Conservation (phyloP, 2,329 filamentous ascomycete species). For the Tolypocladium album region DNA sequence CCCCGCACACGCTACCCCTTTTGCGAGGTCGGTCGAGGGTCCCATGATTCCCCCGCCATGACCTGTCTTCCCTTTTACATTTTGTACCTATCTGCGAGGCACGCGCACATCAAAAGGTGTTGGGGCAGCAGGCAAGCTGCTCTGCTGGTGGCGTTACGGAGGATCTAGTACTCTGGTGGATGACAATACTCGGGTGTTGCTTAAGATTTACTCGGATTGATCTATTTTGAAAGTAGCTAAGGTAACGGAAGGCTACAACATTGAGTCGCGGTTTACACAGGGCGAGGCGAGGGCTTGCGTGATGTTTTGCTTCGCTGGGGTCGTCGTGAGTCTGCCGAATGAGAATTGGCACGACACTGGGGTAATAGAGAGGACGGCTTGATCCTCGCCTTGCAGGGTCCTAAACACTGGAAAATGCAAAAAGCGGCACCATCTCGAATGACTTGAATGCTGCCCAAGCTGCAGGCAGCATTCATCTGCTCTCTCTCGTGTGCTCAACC, state of each 20-base stretch:
- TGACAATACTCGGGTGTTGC: conserved; percentile 15
- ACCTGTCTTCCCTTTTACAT: conserved; percentile 7
- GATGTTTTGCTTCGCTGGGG: not conserved
- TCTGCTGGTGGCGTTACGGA: conserved; percentile 16
- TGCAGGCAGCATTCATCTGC: not conserved
- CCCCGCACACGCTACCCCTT: not conserved
- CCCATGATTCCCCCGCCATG: not conserved
- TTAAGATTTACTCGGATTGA: conserved; percentile 10
- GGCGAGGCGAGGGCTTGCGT: too few relatives aligned
- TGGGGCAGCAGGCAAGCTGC: conserved; percentile 18
- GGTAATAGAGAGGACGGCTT: not conserved
- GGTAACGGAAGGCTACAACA: conserved; percentile 11
- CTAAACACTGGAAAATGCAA: not conserved
- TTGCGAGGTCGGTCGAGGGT: not conserved
- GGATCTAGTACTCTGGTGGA: conserved; percentile 11
- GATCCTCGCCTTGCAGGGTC: not conserved
- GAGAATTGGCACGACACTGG: not conserved
- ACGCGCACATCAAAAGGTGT: conserved; percentile 38
- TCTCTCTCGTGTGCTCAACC: too few relatives aligned
- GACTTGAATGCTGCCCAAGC: not conserved
- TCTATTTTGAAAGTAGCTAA: conserved; percentile 14
- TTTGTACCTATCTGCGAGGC: conserved; percentile 27
- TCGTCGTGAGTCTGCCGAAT: not conserved
- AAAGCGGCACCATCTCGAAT: not conserved
- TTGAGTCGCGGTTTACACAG: not conserved